Conservation (phyloP, 352 stramenopile species). For the Globisporangium okanoganense region DNA sequence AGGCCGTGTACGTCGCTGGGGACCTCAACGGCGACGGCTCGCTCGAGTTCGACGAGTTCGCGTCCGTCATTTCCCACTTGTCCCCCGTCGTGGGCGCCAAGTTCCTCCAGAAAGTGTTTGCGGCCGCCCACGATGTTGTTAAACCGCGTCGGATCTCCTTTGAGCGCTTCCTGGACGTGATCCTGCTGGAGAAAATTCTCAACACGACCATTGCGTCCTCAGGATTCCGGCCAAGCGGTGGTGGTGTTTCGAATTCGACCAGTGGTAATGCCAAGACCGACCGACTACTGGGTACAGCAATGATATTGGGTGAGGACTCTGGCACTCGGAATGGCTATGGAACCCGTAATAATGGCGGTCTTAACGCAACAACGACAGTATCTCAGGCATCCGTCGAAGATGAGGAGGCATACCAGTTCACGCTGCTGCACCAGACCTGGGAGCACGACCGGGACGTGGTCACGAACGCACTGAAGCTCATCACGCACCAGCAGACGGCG, state of each 20-base stretch:
- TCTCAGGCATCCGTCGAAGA: constrained; percentile 29
- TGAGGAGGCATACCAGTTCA: constrained; percentile 75
- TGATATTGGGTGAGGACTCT: constrained; percentile 11
- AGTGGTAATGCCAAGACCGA: constrained; percentile 9
- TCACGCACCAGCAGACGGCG: constrained; percentile 55
- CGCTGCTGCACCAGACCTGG: constrained; percentile 66
- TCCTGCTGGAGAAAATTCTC: constrained; percentile 49
- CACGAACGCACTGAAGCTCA: constrained; percentile 36
- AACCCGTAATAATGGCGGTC: neutral
- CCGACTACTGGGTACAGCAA: neutral
- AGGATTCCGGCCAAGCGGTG: constrained; percentile 1
- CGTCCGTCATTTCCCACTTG: constrained; percentile 51
- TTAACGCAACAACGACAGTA: neutral
- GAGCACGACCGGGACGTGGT: constrained; percentile 51
- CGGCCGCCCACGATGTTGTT: constrained; percentile 49
- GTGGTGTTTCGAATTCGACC: neutral
- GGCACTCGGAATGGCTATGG: neutral
- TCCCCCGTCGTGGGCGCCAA: constrained; percentile 48
- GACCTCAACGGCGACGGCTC: constrained; percentile 65
- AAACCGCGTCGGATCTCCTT: constrained; percentile 65
- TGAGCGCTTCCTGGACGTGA: constrained; percentile 49
- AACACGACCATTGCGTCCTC: constrained; percentile 20
- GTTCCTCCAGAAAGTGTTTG: constrained; percentile 57
- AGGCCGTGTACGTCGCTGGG: constrained; percentile 62
- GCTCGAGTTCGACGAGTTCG: constrained; percentile 76